Percentiles rank a stretch among this genome's conserved stretches.
Evolutionary conservation across 257 asterid species (phyloP).

Genomic region (Solanum appendiculatum): DNA sequence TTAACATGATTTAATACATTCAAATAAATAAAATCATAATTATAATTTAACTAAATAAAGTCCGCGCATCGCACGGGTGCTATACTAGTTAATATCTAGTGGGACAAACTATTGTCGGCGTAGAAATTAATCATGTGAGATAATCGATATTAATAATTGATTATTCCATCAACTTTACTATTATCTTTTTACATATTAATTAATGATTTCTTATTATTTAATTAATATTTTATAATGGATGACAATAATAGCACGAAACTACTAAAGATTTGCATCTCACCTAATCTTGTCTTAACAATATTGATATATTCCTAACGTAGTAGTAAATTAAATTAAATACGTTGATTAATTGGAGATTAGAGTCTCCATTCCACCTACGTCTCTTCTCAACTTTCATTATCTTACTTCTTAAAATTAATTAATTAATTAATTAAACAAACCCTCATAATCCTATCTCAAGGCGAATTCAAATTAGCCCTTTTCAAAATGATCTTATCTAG

Average conservation of each 20-base stretch:
- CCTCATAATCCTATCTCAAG: too few relatives aligned
- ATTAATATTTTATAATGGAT: too few relatives aligned
- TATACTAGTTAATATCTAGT: too few relatives aligned
- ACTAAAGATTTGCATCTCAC: neutral
- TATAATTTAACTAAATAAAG: too few relatives aligned
- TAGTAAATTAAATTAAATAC: neutral
- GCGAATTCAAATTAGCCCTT: too few relatives aligned
- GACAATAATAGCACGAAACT: neutral
- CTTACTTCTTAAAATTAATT: neutral
- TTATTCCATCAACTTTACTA: too few relatives aligned
- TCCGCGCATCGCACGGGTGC: too few relatives aligned
- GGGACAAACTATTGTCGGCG: neutral
- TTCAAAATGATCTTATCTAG: too few relatives aligned
- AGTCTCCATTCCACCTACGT: neutral
- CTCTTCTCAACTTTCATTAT: neutral
- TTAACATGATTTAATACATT: too few relatives aligned
- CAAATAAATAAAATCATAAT: too few relatives aligned
- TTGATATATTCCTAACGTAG: neutral
- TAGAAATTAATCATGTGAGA: neutral
- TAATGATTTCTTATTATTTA: too few relatives aligned
- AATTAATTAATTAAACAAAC: neutral
- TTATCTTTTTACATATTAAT: neutral
- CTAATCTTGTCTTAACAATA: neutral
- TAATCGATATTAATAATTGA: too few relatives aligned
- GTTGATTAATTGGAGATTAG: neutral